A percentile compares a stretch with the other conserved stretches of the same genome.
These are phyloP conservation scores for Xylogone sp. DNA, from an alignment of 2,329 filamentous ascomycete species.

Conservation along the genomic window DNA sequence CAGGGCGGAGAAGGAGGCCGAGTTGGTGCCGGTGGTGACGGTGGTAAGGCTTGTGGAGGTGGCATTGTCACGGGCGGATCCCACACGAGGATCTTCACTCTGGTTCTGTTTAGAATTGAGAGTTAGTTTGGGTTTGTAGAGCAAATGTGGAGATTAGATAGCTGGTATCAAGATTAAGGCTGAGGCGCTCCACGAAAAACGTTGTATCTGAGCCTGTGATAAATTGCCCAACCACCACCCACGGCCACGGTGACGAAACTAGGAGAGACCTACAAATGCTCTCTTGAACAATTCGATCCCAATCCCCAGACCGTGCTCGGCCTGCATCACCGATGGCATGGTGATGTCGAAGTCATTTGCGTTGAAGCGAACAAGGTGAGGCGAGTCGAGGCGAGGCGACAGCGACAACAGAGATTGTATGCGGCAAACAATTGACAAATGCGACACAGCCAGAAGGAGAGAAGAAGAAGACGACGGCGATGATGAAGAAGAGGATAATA, in stretches of 20 bases:
- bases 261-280: not conserved
- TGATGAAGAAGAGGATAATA: no score
- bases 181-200: no score
- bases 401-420: not conserved
- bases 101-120: not conserved
- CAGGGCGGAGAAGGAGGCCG: constrained; percentile 36
- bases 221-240: no score
- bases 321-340: not conserved
- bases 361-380: not conserved
- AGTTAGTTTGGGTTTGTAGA: no score
- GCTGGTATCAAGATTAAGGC: no score
- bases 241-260: no score
- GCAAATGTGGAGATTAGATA: no score
- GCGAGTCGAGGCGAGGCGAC: not conserved
- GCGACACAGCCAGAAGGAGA: no score
- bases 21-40: constrained; percentile 32
- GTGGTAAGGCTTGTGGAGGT: constrained; percentile 35
- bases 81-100: constrained; percentile 35
- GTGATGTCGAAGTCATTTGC: not conserved
- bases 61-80: constrained; percentile 38
- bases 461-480: no score
- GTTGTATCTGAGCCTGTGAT: no score
- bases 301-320: not conserved
- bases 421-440: no score
- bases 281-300: not conserved